Evolutionary conservation across 371 early-diverging fungal species (phyloP), one percentile per base, ranked within the genome.

Genomic region (Apophysomyces ossiformis): DNA sequence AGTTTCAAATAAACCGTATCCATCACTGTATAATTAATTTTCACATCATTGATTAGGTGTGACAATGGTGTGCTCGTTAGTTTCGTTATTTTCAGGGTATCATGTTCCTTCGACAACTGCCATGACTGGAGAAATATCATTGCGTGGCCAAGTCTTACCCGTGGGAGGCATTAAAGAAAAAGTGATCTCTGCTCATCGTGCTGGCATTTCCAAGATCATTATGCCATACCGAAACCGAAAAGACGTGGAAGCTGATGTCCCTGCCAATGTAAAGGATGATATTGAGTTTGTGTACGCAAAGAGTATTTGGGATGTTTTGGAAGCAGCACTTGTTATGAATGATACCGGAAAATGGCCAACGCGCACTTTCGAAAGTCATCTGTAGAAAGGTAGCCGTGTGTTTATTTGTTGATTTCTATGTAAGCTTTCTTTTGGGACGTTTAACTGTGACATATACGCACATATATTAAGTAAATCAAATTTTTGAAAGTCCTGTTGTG

Each of bases 101-200:
- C 68, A 78, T 12, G 87, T 91, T 0, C 83, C 85, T 21, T 60
- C 75, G 12, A 81, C 81, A 0, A 83, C 82, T 0, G 91, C 90
- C 8, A 92, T 92, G 92, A 94, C 96, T 3, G 96, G 96, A 26
- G 94, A 95, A 71, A 84, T 95, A 11, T 91, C 93, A 1, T 77
- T 94, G 6, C 87, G 91, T 4, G 94, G 96, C 1, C 81, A 86
- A 59, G 92, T 95, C 4, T 75, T 92, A 37, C 93, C 93, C 7
- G 93, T 95, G 2, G 94, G 94, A 0, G 96, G 96, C 6, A 88
- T 95, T 67, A 91, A 91, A 74, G 94, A 94, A 77, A 95, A 95
- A 72, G 84, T 92, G 8, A 82, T 92, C 45, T 91, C 93, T 0
- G 94, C 94, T 1, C 92, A 93, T 70, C 88, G 93, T 11, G 89